These are phyloP conservation scores for Nannochloris sp. DNA, from an alignment of 139 green algal species.

Conservation along the genomic window DNA sequence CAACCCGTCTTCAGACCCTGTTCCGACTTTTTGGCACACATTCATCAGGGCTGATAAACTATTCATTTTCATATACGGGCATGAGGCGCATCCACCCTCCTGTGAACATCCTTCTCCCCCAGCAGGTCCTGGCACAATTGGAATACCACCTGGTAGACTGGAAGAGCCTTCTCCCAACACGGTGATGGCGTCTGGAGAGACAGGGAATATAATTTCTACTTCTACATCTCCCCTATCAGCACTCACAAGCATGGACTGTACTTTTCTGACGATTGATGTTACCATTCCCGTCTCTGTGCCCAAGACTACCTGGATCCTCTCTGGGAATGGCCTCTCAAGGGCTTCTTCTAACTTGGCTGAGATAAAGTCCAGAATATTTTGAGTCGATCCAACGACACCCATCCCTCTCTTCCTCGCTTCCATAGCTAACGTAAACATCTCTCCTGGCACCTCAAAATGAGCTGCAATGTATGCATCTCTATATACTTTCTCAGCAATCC, in stretches of 20 bases:
- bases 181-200: constrained; percentile 72
- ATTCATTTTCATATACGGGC: constrained; percentile 99
- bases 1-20: constrained; percentile 52
- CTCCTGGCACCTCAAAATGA: constrained; percentile 95
- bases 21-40: constrained; percentile 44
- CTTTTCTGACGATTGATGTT: constrained; percentile 83
- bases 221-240: constrained; percentile 54
- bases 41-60: constrained; percentile 44
- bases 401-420: constrained; percentile 63
- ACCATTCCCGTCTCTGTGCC: constrained; percentile 98
- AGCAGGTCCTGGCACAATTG: constrained; percentile 52
- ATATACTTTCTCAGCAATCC: constrained; percentile 59
- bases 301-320: constrained; percentile 86
- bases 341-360: constrained; percentile 38
- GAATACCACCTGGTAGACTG: constrained; percentile 51
- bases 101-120: constrained; percentile 84
- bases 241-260: constrained; percentile 53
- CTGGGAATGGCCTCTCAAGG: constrained; percentile 44
- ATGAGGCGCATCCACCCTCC: constrained; percentile 90
- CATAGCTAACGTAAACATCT: constrained; percentile 91
- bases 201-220: constrained; percentile 96
- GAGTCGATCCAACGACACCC: constrained; percentile 91
- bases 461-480: constrained; percentile 88
- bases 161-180: constrained; percentile 16
- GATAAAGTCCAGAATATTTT: constrained; percentile 98